Evolutionary conservation across 495 filamentous ascomycete genomes (phyloP).

Genomic region (Penicillium mononematosum): DNA sequence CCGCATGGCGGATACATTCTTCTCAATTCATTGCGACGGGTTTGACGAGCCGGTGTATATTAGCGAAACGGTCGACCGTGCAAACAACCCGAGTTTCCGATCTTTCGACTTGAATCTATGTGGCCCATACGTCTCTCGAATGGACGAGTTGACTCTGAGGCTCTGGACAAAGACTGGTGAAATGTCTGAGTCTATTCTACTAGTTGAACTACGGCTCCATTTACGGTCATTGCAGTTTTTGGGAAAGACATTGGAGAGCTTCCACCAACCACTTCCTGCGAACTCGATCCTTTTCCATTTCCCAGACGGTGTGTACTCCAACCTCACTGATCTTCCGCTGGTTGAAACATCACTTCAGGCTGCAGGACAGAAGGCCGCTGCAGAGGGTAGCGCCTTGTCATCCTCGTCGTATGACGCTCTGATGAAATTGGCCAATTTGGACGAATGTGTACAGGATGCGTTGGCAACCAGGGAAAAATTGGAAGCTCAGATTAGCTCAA

Average conservation of each 20-base stretch:
- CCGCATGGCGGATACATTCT: slow-evolving; percentile 85
- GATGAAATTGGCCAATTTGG: slow-evolving; percentile 84
- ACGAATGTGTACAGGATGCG: slow-evolving; percentile 91
- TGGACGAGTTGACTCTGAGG: slow-evolving; percentile 62
- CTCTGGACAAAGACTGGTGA: slow-evolving; percentile 71
- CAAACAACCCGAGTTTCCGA: slow-evolving; percentile 88
- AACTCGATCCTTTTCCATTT: slow-evolving; percentile 90
- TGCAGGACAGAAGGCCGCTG: slow-evolving; percentile 27
- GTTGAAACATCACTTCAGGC: slow-evolving; percentile 29
- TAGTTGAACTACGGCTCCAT: slow-evolving; percentile 71
- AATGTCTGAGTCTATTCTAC: slow-evolving; percentile 56
- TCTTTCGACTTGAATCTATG: slow-evolving; percentile 76
- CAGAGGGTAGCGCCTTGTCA: slow-evolving; percentile 36
- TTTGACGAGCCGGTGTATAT: slow-evolving; percentile 78
- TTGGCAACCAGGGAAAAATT: slow-evolving; percentile 72
- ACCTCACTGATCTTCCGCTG: slow-evolving; percentile 58
- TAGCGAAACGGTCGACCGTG: slow-evolving; percentile 75
- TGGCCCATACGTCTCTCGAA: slow-evolving; percentile 63
- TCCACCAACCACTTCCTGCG: slow-evolving; percentile 70
- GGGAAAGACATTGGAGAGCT: slow-evolving; percentile 70
- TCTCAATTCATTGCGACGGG: slow-evolving; percentile 72
- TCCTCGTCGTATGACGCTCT: slow-evolving; percentile 89
- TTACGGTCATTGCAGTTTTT: slow-evolving; percentile 76
- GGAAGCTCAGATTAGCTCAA: slow-evolving; percentile 70
- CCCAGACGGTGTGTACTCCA: slow-evolving; percentile 84